Evolutionary conservation across 2,329 filamentous ascomycete genomes (phyloP), one percentile per base, ranked within the genome.

Genomic region (Alternaria conjuncta): DNA sequence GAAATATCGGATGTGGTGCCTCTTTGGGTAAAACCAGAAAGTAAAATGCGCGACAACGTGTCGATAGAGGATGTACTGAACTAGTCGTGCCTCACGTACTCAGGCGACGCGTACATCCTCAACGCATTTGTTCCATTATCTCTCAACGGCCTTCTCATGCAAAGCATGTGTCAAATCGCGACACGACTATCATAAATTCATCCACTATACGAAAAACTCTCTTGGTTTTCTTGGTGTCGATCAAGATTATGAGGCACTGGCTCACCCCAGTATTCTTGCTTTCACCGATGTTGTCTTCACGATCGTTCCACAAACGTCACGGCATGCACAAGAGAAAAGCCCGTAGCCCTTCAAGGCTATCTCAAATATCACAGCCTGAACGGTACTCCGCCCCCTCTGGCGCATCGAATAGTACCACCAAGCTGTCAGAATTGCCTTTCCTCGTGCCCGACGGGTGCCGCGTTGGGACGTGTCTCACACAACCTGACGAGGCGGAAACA

Each of bases 361-460:
- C 43, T 18, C 51, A 60, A 50, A 28, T 13, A 56, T 47, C 59
- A 23, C 53, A 53, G 26, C 20, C 50, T 21, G 43, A 60, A 54
- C 13, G 15, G 45, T 25, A 23, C 23, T 32, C 51, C 44, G 15
- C 32, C 18, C 6, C 25, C 21, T 26, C 18, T 12, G 46, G 18
- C 55, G 43, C 62, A 26, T 53, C 57, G 60, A 57, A 43, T 46
- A 21, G 73, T 77, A 57, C 66, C 28, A 73, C 71, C 36, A 60
- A 36, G 53, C 58, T 76, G 70, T 75, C 72, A 74, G 73, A 71
- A 73, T 71, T 71, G 67, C 57, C 25, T 26, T 57, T 44, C 50
- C 53, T 63, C 54, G 56, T 65, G 60, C 57, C 54, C 55, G 58
- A 57, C 54, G 58, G 56, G 58, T 64, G 54, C 56, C 50, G 61